These are phyloP conservation scores for Cercospora sojina DNA, from an alignment of 2,329 filamentous ascomycete genomes.

Conservation along the genomic window DNA sequence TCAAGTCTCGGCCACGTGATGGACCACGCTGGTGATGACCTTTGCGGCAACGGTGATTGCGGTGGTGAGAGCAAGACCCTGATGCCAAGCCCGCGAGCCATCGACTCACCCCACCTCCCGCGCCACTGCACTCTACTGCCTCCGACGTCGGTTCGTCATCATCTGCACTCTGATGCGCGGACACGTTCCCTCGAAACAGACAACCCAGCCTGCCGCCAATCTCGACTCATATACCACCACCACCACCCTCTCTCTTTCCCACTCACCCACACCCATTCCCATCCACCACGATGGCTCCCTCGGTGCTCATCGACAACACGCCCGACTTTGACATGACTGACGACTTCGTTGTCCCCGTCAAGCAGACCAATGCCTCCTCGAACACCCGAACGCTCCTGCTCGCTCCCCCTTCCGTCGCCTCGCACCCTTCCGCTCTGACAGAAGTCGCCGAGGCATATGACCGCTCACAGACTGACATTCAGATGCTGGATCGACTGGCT, in stretches of 20 bases:
- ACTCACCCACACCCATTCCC: not conserved
- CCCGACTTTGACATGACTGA: conserved; percentile 39
- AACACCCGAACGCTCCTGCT: conserved; percentile 71
- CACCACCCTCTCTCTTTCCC: not conserved
- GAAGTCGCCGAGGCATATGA: conserved; percentile 70
- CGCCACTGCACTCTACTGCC: not conserved
- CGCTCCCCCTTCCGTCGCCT: conserved; percentile 84
- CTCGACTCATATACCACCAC: not conserved
- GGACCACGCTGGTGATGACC: not conserved
- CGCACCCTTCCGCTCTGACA: conserved; percentile 75
- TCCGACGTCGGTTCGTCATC: not conserved
- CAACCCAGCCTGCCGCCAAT: not conserved
- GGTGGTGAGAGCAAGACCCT: not conserved
- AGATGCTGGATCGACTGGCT: conserved; percentile 94
- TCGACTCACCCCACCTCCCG: not conserved
- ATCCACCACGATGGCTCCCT: conserved; percentile 40
- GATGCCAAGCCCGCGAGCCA: not conserved
- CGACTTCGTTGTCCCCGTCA: conserved; percentile 27
- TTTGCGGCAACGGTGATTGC: not conserved
- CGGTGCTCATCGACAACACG: conserved; percentile 41
- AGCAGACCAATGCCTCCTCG: conserved; percentile 33
- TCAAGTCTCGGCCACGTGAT: not conserved
- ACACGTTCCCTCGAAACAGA: not conserved
- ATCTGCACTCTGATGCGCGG: not conserved
- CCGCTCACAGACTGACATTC: conserved; percentile 76